These are phyloP conservation scores for Chrysoporthe deuterocubensis DNA, from an alignment of 2,329 filamentous ascomycete species.

Conservation along the genomic window DNA sequence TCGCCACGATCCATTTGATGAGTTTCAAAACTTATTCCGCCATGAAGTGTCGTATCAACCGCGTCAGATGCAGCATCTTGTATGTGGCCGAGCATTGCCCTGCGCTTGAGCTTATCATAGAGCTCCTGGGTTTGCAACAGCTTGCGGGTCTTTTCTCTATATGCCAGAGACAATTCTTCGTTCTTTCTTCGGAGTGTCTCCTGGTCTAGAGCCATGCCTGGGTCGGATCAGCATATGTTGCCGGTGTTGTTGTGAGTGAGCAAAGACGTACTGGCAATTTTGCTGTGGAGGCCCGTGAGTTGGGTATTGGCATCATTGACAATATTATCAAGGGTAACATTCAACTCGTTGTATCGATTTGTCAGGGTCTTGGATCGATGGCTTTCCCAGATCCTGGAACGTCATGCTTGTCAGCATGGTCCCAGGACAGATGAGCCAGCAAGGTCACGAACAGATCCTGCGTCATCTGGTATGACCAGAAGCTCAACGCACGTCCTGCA, in stretches of 20 bases:
- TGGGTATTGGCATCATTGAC: conserved; percentile 77
- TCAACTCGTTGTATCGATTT: conserved; percentile 71
- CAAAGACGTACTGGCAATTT: conserved; percentile 59
- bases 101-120: conserved; percentile 64
- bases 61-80: conserved; percentile 58
- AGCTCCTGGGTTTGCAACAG: conserved; percentile 70
- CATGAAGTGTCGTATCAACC: conserved; percentile 46
- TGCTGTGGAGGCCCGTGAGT: conserved; percentile 68
- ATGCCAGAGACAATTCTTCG: conserved; percentile 68
- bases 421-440: conserved; percentile 17
- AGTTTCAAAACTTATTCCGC: conserved; percentile 31
- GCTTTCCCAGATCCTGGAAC: conserved; percentile 72
- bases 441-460: conserved; percentile 73
- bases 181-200: conserved; percentile 70
- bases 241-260: too few species aligned
- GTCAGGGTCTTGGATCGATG: conserved; percentile 71
- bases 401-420: conserved; percentile 21
- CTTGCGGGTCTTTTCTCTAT: conserved; percentile 72
- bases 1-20: neutral
- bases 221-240: conserved; percentile 27
- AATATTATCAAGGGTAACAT: conserved; percentile 70
- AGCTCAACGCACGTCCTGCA: conserved; percentile 75
- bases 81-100: conserved; percentile 58
- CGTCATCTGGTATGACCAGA: conserved; percentile 85
- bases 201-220: conserved; percentile 64